Evolutionary conservation across 1,284 basidiomycete genomes (phyloP).

Genomic region (Cutaneotrichosporon mucoides): DNA sequence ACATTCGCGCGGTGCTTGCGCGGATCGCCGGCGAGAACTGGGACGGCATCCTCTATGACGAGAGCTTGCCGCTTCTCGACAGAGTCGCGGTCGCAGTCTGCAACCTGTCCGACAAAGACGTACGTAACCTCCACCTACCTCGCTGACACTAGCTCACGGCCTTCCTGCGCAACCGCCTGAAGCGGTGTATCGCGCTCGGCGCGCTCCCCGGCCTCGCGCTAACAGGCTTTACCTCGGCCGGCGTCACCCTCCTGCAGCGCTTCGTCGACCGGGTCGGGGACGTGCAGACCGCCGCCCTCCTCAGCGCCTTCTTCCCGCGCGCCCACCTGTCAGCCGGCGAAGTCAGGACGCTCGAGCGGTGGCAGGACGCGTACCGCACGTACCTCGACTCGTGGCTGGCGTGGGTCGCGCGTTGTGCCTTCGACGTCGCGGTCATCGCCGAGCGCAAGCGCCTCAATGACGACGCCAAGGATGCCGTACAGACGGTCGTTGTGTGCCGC

Average conservation of each 20-base stretch:
- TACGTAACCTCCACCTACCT: slow-evolving; percentile 54
- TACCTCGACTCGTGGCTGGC: slow-evolving; percentile 76
- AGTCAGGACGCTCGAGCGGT: slow-evolving; percentile 54
- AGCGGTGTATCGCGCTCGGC: slow-evolving; percentile 51
- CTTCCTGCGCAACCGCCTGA: slow-evolving; percentile 49
- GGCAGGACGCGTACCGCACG: slow-evolving; percentile 77
- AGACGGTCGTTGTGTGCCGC: slow-evolving; percentile 30
- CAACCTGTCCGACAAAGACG: slow-evolving; percentile 72
- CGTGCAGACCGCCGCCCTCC: slow-evolving; percentile 76
- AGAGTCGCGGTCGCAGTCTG: slow-evolving; percentile 80
- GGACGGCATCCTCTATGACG: slow-evolving; percentile 78
- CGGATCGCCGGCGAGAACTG: slow-evolving; percentile 74
- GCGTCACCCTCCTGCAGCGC: slow-evolving; percentile 68
- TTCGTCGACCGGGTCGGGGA: slow-evolving; percentile 81
- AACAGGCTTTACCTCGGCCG: slow-evolving; percentile 67
- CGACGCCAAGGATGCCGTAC: slow-evolving; percentile 9
- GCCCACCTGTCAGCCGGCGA: slow-evolving; percentile 27
- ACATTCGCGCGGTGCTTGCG: slow-evolving; percentile 75
- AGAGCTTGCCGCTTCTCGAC: slow-evolving; percentile 73
- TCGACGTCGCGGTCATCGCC: slow-evolving; percentile 67
- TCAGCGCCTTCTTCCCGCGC: slow-evolving; percentile 54
- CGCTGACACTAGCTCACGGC: slow-evolving; percentile 41
- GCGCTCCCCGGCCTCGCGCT: slow-evolving; percentile 73
- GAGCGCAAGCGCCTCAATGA: slow-evolving; percentile 55
- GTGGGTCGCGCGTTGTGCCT: slow-evolving; percentile 68